phyloP scores from a whole-genome alignment of 2,329 filamentous ascomycete genomes.

The Colletotrichum sp. region DNA sequence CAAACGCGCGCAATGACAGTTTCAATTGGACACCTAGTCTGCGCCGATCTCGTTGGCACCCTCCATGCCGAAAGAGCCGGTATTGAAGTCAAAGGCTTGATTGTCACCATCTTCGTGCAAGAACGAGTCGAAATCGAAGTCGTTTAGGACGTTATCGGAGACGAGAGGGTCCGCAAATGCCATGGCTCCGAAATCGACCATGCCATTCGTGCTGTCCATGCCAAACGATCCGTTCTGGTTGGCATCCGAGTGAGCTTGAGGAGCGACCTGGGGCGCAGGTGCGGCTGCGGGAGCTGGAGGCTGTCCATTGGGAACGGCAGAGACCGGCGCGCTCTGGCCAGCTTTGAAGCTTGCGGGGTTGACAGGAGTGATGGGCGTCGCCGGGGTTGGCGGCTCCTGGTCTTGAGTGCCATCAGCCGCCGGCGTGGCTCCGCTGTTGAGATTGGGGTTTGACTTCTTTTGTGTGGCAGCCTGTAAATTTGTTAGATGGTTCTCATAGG shows the following conservation, averaged over 20 bases:
- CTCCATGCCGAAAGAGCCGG: constrained; percentile 58
- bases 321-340: constrained; percentile 44
- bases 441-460: constrained; percentile 67
- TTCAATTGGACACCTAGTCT: constrained; percentile 42
- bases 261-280: constrained; percentile 46
- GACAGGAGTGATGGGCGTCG: constrained; percentile 68
- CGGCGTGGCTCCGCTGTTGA: constrained; percentile 60
- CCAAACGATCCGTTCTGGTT: constrained; percentile 47
- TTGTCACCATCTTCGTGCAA: constrained; percentile 60
- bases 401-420: constrained; percentile 60
- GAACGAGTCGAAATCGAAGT: constrained; percentile 74
- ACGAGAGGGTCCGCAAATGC: constrained; percentile 61
- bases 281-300: constrained; percentile 48
- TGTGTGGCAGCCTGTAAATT: constrained; percentile 53
- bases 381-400: constrained; percentile 64
- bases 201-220: constrained; percentile 46
- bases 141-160: constrained; percentile 63
- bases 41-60: constrained; percentile 60
- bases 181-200: constrained; percentile 55
- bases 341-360: constrained; percentile 55
- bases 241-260: constrained; percentile 51
- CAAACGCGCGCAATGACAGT: neutral
- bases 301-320: constrained; percentile 46
- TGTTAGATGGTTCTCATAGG: neutral
- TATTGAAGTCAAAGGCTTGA: constrained; percentile 59